phyloP scores from a whole-genome alignment of 2,329 filamentous ascomycete genomes.

The Fonsecaea monophora region DNA sequence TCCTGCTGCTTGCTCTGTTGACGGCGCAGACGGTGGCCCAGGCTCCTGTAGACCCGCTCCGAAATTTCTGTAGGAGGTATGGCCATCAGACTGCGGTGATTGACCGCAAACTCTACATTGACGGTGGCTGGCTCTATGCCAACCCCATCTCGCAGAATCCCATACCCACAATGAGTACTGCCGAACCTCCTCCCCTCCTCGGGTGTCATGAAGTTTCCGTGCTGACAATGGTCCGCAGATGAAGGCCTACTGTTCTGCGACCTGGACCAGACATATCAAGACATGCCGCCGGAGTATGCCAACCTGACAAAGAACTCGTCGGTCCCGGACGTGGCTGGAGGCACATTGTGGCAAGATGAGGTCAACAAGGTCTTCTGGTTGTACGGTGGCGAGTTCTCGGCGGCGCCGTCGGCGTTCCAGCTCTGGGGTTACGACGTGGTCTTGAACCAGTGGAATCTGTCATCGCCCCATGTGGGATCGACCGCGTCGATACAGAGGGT shows the following conservation, averaged over 20 bases:
- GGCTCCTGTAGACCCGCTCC: conserved; percentile 56
- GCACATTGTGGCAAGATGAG: conserved; percentile 65
- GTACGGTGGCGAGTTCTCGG: conserved; percentile 64
- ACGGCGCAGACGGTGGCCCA: conserved; percentile 11
- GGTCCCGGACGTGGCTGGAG: conserved; percentile 60
- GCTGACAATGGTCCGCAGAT: conserved; percentile 49
- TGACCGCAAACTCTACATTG: conserved; percentile 66
- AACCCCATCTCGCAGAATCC: conserved; percentile 57
- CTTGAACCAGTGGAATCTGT: conserved; percentile 62
- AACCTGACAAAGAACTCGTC: conserved; percentile 66
- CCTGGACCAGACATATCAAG: conserved; percentile 53
- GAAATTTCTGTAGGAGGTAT: conserved; percentile 62
- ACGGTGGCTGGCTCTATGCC: conserved; percentile 66
- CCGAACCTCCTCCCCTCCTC: background rate
- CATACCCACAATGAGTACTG: conserved; percentile 64
- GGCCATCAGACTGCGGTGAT: conserved; percentile 68
- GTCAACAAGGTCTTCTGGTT: conserved; percentile 69
- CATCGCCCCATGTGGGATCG: conserved; percentile 46
- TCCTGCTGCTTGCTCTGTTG: background rate
- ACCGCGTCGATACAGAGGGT: conserved; percentile 52
- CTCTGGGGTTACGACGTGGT: conserved; percentile 66
- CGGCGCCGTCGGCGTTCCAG: conserved; percentile 54
- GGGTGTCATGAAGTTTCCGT: background rate
- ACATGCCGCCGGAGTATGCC: conserved; percentile 61
- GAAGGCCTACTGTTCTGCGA: conserved; percentile 65